Evolutionary conservation across 164 flowering plant species (phyloP), one percentile per base, ranked within the genome.

Genomic region (Cinnamomum chago): DNA sequence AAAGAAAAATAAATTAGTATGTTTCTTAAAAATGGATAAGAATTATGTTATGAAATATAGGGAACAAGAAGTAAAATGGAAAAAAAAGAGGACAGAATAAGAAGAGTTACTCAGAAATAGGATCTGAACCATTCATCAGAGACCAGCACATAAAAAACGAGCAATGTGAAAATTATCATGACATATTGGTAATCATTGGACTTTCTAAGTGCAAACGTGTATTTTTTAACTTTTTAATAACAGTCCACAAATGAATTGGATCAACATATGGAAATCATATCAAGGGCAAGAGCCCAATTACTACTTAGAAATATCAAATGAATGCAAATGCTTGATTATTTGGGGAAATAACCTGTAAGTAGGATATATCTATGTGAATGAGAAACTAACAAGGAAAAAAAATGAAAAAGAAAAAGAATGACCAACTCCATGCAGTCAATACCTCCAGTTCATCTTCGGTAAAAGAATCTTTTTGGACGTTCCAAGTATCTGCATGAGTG

Each of bases 401-500:
- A 65, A n/a, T n/a, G 30, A 17, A 14, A 64, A 64, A 25, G 12
- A 67, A 17, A 33, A 33, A 15, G 13, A 30, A 13, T 28, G 47
- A 35, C 50, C 68, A 18, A 64, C 28, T 22, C 67, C 28, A 24
- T 60, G 64, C n/a, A 51, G 68, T 33, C 47, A 40, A 5, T 66
- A 92, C 99, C 95, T 93, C 98, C 62, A 95, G 92, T 75, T 93
- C 97, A 75, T 95, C 99, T 83, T 93, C 95, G 9, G 88, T 89
- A 71, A 95, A 95, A 62, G 78, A 85, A 76, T 91, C 93, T 81
- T 92, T 93, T 72, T 95, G 99, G 52, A 92, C 35, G 76, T 81
- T 95, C 98, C 99, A 95, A 27, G 96, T 95, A 77, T 95, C 99
- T 14, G 99, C 99, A 85, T 93, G 98, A n/a, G 99, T 95, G 50